Base-by-base conservation (phyloP, 371 early-diverging fungal genomes). In the Mortierella sp. region DNA sequence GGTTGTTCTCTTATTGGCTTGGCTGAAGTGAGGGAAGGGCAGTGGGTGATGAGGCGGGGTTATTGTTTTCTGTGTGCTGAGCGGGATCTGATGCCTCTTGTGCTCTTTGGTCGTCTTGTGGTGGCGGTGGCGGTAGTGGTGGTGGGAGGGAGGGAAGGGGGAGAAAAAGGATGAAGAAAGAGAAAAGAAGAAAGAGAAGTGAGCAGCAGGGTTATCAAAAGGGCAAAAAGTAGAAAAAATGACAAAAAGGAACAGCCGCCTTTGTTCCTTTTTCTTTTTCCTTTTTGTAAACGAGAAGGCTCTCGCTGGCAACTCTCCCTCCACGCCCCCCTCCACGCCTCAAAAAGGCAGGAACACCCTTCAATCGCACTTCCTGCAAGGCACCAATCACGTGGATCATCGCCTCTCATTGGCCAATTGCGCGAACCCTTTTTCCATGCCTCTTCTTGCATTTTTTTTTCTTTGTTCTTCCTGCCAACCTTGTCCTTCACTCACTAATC, bases 1-100 rank as follows among this genome's bases (percentile, higher is more conserved):
- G 41, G 44, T 38, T 60, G 78, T 35, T 21, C 35, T 72, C 51
- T 54, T 29, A 18, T 49, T 75, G 43, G 27, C 74, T 75, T 49
- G 41, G 71, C 46, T 18, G 38, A 35, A 10, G 10, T 35, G 49
- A 41, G 41, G 56, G 27, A 21, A 51, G 43, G 12, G 58, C 21
- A 46, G 1, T 24, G 24, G 27, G 56, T 11, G 56, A 60, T 58
- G 58, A 18, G 60, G 60, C 65, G 41, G 75, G 32, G 43, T 65
- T 46, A 29, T 29, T 43, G 3, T 3, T 46, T 46, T 46, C 12
- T 46, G 16, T 29, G 44, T 51, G 4, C 16, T 38, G 65, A n/a
- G 68, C 41, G 68, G 68, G 68, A 68, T 41, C 68, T n/a, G 32
- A 18, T 63, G 35, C 41, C 38, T 38, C 68, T 68, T 68, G 68